Conservation (phyloP, 1,284 basidiomycete genomes). For the Sporisorium graminicola region DNA sequence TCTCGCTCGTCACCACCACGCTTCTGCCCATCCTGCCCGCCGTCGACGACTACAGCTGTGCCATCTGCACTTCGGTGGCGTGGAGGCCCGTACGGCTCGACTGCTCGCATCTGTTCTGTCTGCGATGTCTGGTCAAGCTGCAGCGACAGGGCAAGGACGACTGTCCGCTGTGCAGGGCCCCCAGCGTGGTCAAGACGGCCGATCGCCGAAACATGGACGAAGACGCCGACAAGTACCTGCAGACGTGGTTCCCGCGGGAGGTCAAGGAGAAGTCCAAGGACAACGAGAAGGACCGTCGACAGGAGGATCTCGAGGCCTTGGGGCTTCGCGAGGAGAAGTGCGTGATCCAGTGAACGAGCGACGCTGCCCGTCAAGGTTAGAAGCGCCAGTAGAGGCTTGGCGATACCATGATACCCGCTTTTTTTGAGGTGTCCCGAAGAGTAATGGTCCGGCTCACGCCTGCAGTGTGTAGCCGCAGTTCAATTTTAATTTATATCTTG, state of each 20-base stretch:
- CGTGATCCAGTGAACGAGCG: slow-evolving; percentile 26
- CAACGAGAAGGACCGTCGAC: slow-evolving; percentile 82
- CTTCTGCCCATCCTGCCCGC: slow-evolving; percentile 85
- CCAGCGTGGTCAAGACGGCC: slow-evolving; percentile 60
- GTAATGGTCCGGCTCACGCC: slow-evolving; percentile 1
- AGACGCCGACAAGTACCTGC: slow-evolving; percentile 85
- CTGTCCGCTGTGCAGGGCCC: slow-evolving; percentile 82
- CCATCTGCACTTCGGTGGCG: slow-evolving; percentile 71
- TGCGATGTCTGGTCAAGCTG: slow-evolving; percentile 90
- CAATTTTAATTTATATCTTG: neutral
- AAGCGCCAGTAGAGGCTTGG: no score
- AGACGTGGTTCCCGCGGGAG: slow-evolving; percentile 92
- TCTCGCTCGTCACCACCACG: slow-evolving; percentile 86
- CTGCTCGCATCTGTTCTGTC: slow-evolving; percentile 93
- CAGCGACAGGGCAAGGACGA: slow-evolving; percentile 83
- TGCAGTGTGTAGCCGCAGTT: neutral
- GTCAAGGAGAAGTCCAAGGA: slow-evolving; percentile 80
- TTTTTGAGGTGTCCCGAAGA: no score
- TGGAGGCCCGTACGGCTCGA: slow-evolving; percentile 77
- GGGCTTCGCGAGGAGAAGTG: slow-evolving; percentile 72
- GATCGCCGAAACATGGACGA: slow-evolving; percentile 77
- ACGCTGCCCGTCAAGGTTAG: no score
- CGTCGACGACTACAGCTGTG: slow-evolving; percentile 78
- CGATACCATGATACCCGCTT: no score
- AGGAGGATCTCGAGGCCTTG: slow-evolving; percentile 79